Evolutionary conservation across 129 eudicot genomes (phyloP), one percentile per base, ranked within the genome.

Genomic region (Tanacetum coccineum): DNA sequence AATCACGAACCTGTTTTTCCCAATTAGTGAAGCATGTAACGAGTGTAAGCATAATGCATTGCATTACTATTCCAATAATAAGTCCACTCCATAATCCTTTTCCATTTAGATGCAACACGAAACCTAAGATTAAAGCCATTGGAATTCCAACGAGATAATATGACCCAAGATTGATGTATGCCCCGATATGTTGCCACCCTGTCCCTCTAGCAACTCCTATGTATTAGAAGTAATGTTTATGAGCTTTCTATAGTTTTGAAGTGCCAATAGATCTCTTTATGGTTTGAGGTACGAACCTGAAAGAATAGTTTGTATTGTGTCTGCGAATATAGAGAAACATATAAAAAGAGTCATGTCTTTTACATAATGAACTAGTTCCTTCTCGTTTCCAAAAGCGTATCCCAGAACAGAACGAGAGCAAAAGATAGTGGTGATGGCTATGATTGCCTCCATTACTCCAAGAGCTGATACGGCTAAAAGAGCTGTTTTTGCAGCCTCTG

Each of bases 131-230:
- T 15, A 83, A 21, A 68, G 88, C 82, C 69, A 86, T 74, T 13
- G 84, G 93, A 11, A 75, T 72, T 15, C 84, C 83, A 40, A 70
- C 70, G 25, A 86, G 63, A 75, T 86, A 86, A 66, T 72, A 86
- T 5, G 93, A 73, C n/a, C 87, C 88, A 10, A 82, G 77, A 63
- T 82, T 86, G 4, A 86, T 74, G 66, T 77, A 86, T 12, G 93
- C 93, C 17, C 88, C 93, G 0, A 86, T 75, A 63, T 77, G 76
- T 66, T 82, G 86, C 93, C 88, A 86, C 11, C 88, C 88, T 7
- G 80, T 67, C 74, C 92, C 85, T 69, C 88, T 86, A 6, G 83
- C 86, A 4, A 86, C 81, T 2, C 93, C 93, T 82, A 76, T 9
- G 59, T 53, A 44, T 10, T 13, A 26, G 4, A 22, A 71, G 52